Evolutionary conservation across 495 filamentous ascomycete genomes (phyloP).

Genomic region (Penicillium cosmopolitanum): DNA sequence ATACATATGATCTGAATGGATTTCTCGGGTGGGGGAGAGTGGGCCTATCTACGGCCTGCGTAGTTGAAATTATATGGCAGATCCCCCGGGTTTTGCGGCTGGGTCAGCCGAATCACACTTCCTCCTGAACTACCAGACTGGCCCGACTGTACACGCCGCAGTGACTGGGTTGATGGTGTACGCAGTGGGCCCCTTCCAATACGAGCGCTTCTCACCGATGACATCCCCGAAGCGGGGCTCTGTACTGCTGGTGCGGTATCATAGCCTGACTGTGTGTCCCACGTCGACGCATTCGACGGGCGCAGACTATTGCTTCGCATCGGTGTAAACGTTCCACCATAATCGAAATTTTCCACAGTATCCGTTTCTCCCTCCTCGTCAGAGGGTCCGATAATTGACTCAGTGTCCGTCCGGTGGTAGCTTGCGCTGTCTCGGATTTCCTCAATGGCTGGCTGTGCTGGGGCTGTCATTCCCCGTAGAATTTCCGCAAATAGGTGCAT

Average conservation of each 20-base stretch:
- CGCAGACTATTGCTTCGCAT: slow-evolving; percentile 38
- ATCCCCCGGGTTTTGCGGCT: slow-evolving; percentile 40
- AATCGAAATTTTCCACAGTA: slow-evolving; percentile 34
- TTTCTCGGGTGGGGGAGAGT: slow-evolving; percentile 7
- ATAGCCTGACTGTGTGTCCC: slow-evolving; percentile 36
- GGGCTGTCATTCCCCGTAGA: slow-evolving; percentile 70
- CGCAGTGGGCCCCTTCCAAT: slow-evolving; percentile 15
- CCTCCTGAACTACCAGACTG: slow-evolving; percentile 44
- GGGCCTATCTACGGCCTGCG: slow-evolving; percentile 23
- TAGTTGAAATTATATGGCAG: slow-evolving; percentile 49
- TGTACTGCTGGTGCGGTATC: slow-evolving; percentile 35
- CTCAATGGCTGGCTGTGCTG: slow-evolving; percentile 55
- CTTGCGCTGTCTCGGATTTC: slow-evolving; percentile 39
- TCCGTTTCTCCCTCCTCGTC: slow-evolving; percentile 54
- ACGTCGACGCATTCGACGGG: slow-evolving; percentile 36
- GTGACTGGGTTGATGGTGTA: slow-evolving; percentile 43
- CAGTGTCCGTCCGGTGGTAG: slow-evolving; percentile 33
- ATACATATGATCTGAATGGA: slow-evolving; percentile 24
- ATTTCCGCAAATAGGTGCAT: slow-evolving; percentile 90
- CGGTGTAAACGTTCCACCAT: slow-evolving; percentile 22
- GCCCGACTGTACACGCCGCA: slow-evolving; percentile 40
- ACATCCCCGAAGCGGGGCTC: slow-evolving; percentile 22
- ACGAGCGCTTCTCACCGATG: slow-evolving; percentile 15
- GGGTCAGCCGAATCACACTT: slow-evolving; percentile 52
- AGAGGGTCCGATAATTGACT: slow-evolving; percentile 47